phyloP scores from a whole-genome alignment of 2,329 filamentous ascomycete genomes.

The Metarhizium humberi region DNA sequence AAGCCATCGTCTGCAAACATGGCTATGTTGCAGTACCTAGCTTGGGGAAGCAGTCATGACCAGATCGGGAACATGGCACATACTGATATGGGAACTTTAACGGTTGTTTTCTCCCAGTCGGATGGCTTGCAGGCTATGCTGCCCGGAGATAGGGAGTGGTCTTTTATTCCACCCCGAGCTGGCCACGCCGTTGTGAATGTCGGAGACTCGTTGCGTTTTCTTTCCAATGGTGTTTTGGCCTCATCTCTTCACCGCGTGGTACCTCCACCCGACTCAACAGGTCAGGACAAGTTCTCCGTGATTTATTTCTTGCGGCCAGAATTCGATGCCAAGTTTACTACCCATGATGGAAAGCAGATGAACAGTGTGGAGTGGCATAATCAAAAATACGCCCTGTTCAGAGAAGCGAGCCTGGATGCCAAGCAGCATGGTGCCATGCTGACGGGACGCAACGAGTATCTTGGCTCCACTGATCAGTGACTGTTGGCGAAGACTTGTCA shows the following conservation, averaged over 20 bases:
- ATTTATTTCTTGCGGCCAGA: conserved; percentile 14
- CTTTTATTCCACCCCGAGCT: conserved; percentile 9
- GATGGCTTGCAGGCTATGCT: conserved; percentile 11
- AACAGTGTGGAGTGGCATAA: conserved; percentile 14
- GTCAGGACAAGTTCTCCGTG: conserved; percentile 12
- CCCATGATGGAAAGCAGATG: conserved; percentile 8
- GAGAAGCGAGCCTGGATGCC: conserved; percentile 10
- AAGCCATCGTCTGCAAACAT: conserved; percentile 9
- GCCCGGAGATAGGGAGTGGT: conserved; percentile 10
- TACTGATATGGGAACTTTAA: conserved; percentile 13
- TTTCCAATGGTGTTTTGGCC: conserved; percentile 6
- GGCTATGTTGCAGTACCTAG: conserved; percentile 10
- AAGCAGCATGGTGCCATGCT: conserved; percentile 9
- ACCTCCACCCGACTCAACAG: conserved; percentile 9
- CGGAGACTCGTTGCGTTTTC: conserved; percentile 10
- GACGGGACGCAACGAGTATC: conserved; percentile 10
- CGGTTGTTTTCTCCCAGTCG: conserved; percentile 12
- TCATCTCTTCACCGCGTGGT: conserved; percentile 13
- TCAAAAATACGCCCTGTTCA: conserved; percentile 12
- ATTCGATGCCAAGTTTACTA: conserved; percentile 11
- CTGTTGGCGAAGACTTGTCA: no score
- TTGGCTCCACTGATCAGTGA: conserved; percentile 5
- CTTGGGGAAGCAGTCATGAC: conserved; percentile 8
- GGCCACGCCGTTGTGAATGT: conserved; percentile 8
- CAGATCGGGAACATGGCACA: conserved; percentile 11